Evolutionary conservation across 2,329 filamentous ascomycete species (phyloP).

Genomic region (Claviceps purpurea): DNA sequence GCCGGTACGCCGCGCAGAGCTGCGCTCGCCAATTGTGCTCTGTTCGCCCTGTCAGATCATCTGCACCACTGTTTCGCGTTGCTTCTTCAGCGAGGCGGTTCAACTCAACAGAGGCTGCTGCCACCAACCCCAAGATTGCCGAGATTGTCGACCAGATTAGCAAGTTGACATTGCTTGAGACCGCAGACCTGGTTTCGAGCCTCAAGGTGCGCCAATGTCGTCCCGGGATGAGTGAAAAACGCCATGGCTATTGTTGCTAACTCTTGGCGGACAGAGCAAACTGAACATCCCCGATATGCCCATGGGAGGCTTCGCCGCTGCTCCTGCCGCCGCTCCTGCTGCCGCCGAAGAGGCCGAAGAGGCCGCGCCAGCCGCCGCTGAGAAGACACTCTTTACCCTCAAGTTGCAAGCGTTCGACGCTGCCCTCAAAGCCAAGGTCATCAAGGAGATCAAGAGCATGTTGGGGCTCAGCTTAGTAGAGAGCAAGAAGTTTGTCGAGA

Average conservation of each 20-base stretch:
- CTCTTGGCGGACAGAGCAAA: slow-evolving; percentile 47
- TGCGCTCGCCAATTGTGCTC: slow-evolving; percentile 49
- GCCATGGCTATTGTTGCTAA: neutral
- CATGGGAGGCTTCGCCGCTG: slow-evolving; percentile 73
- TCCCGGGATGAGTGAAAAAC: neutral
- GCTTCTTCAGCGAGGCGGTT: slow-evolving; percentile 53
- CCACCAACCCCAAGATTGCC: slow-evolving; percentile 77
- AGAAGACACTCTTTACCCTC: slow-evolving; percentile 94
- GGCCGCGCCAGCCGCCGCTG: slow-evolving; percentile 75
- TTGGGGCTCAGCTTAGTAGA: slow-evolving; percentile 92
- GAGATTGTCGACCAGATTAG: slow-evolving; percentile 97
- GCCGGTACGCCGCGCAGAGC: slow-evolving; percentile 49
- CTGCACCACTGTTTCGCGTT: slow-evolving; percentile 33
- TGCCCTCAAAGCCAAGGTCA: slow-evolving; percentile 89
- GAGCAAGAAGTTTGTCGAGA: slow-evolving; percentile 99
- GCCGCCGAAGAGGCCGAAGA: slow-evolving; percentile 74
- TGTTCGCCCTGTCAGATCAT: slow-evolving; percentile 30
- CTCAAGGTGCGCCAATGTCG: slow-evolving; percentile 58
- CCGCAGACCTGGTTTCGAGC: slow-evolving; percentile 84
- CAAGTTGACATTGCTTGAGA: slow-evolving; percentile 94
- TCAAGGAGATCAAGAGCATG: slow-evolving; percentile 98
- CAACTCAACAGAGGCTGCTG: slow-evolving; percentile 66
- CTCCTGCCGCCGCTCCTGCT: slow-evolving; percentile 47
- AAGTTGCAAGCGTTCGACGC: slow-evolving; percentile 88
- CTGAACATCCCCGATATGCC: slow-evolving; percentile 98